Conservation (phyloP, 768 basidiomycete species). For the Clathrus columnatus region DNA sequence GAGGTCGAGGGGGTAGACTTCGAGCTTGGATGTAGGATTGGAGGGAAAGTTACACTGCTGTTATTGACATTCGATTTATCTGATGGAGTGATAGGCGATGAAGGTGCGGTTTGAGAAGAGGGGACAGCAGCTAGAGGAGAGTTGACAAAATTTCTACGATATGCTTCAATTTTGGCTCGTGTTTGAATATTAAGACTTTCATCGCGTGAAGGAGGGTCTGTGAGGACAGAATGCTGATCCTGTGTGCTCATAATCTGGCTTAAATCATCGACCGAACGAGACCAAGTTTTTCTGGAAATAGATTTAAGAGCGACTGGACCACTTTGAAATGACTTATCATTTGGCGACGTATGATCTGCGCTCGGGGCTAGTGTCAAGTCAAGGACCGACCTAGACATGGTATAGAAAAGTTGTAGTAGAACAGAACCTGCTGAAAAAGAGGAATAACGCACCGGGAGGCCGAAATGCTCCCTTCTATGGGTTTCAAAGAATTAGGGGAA, state of each 20-base stretch:
- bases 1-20: background rate
- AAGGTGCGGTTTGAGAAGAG: conserved; percentile 27
- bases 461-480: conserved; percentile 33
- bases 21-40: conserved; percentile 23
- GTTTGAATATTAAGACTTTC: conserved; percentile 2
- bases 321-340: conserved; percentile 13
- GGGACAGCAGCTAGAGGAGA: conserved; percentile 31
- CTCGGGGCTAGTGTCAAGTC: conserved; percentile 45
- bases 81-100: conserved; percentile 26
- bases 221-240: background rate
- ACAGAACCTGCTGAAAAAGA: conserved; percentile 11
- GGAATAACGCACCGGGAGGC: conserved; percentile 32
- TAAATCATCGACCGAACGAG: conserved; percentile 75
- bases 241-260: background rate
- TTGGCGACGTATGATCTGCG: conserved; percentile 35
- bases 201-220: background rate
- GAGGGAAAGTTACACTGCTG: conserved; percentile 20
- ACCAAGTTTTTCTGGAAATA: conserved; percentile 56
- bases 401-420: conserved; percentile 1
- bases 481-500: background rate
- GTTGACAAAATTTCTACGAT: conserved; percentile 52
- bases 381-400: conserved; percentile 46
- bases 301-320: conserved; percentile 21
- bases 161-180: conserved; percentile 43
- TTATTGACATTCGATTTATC: conserved; percentile 18